Evolutionary conservation across 2,329 filamentous ascomycete genomes (phyloP).

Genomic region (Scedosporium dehoogii): DNA sequence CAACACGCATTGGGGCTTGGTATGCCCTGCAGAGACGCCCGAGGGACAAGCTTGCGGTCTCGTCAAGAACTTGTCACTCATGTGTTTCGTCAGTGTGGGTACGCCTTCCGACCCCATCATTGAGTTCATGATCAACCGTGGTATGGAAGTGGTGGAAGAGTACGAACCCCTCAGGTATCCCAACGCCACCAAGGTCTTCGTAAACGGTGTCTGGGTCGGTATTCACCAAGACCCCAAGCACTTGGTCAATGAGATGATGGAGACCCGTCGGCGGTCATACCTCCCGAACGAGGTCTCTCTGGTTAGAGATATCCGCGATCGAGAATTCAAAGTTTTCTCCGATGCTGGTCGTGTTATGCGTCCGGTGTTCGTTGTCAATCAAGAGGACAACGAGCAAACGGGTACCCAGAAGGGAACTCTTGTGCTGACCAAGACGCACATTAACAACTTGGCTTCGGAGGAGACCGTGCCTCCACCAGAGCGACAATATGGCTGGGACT

Average conservation of each 20-base stretch:
- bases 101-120: slow-evolving; percentile 83
- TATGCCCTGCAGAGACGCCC: slow-evolving; percentile 94
- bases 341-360: slow-evolving; percentile 93
- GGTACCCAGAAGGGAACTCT: slow-evolving; percentile 55
- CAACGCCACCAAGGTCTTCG: slow-evolving; percentile 93
- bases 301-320: slow-evolving; percentile 90
- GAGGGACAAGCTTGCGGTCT: slow-evolving; percentile 97
- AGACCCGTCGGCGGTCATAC: slow-evolving; percentile 68
- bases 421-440: slow-evolving; percentile 72
- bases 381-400: slow-evolving; percentile 63
- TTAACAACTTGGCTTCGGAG: slow-evolving; percentile 63
- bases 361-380: slow-evolving; percentile 88
- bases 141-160: slow-evolving; percentile 95
- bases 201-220: slow-evolving; percentile 97
- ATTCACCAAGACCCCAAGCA: slow-evolving; percentile 83
- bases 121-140: slow-evolving; percentile 89
- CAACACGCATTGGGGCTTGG: slow-evolving; percentile 97
- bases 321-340: slow-evolving; percentile 97
- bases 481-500: slow-evolving; percentile 76
- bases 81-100: slow-evolving; percentile 97
- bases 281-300: slow-evolving; percentile 90
- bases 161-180: slow-evolving; percentile 80
- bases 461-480: slow-evolving; percentile 58
- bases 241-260: slow-evolving; percentile 68
- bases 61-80: slow-evolving; percentile 93